phyloP scores from a whole-genome alignment of 441 rosid genomes.

The Gossypium schwendimanii region DNA sequence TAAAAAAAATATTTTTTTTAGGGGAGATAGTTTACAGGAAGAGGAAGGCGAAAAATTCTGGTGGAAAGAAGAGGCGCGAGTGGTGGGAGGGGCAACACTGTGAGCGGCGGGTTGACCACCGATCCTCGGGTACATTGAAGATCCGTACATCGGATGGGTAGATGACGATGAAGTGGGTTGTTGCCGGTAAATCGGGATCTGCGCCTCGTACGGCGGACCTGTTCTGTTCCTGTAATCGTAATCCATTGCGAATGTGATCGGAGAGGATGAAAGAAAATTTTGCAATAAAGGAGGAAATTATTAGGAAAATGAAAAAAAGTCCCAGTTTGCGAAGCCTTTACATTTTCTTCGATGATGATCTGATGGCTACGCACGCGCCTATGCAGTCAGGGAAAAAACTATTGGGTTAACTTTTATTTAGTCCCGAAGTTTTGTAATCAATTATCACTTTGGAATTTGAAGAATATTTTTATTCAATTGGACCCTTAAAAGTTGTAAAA shows the following conservation, averaged over 20 bases:
- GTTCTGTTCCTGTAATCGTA: slow-evolving; percentile 62
- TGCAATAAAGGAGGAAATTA: not conserved
- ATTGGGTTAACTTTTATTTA: no score
- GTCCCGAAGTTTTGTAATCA: no score
- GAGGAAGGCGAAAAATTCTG: slow-evolving; percentile 37
- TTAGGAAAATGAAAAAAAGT: not conserved
- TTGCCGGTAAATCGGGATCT: slow-evolving; percentile 34
- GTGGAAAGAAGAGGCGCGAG: slow-evolving; percentile 42
- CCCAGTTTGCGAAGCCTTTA: not conserved
- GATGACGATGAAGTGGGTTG: slow-evolving; percentile 33
- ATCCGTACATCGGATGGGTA: slow-evolving; percentile 45
- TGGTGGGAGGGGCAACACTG: slow-evolving; percentile 28
- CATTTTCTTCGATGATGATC: not conserved
- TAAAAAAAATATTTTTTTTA: not conserved
- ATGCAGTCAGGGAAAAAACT: not conserved
- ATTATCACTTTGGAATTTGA: no score
- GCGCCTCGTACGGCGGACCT: slow-evolving; percentile 32
- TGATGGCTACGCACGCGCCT: not conserved
- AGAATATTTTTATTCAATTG: no score
- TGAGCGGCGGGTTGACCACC: slow-evolving; percentile 52
- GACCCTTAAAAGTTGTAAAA: no score
- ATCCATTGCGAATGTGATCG: slow-evolving; percentile 17
- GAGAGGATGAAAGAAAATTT: slow-evolving; percentile 7
- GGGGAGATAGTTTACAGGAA: slow-evolving; percentile 35
- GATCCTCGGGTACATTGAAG: slow-evolving; percentile 60